phyloP scores from a whole-genome alignment of 2,329 filamentous ascomycete species.

The Xylaria sp. region DNA sequence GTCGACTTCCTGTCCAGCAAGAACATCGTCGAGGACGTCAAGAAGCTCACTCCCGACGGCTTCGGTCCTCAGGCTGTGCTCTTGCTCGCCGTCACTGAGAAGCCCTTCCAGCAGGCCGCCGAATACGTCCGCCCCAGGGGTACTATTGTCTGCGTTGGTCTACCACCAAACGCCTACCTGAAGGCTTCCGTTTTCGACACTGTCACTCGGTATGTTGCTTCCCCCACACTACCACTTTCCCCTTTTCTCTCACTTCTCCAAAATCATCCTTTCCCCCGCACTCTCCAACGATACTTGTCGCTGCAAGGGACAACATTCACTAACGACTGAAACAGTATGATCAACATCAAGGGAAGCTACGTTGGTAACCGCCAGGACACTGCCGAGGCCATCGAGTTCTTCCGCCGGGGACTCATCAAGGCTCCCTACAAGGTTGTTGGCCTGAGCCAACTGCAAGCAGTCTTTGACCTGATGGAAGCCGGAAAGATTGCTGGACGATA shows the following conservation, averaged over 20 bases:
- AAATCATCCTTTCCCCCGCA: neutral
- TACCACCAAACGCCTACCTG: slow-evolving; percentile 83
- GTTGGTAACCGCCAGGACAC: slow-evolving; percentile 92
- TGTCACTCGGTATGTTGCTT: slow-evolving; percentile 66
- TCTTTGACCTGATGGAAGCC: slow-evolving; percentile 80
- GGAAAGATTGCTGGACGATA: slow-evolving; percentile 82
- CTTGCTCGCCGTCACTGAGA: slow-evolving; percentile 86
- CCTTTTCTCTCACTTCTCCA: neutral
- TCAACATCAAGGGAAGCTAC: slow-evolving; percentile 91
- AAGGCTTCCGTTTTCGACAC: slow-evolving; percentile 89
- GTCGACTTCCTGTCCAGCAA: slow-evolving; percentile 83
- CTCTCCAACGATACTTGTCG: neutral
- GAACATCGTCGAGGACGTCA: slow-evolving; percentile 86
- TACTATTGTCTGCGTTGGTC: slow-evolving; percentile 86
- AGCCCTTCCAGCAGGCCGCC: slow-evolving; percentile 94
- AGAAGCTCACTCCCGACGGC: slow-evolving; percentile 81
- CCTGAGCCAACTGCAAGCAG: slow-evolving; percentile 79
- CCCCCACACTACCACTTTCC: neutral
- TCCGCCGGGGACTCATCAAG: slow-evolving; percentile 82
- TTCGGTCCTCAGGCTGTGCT: slow-evolving; percentile 89
- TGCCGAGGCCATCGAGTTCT: slow-evolving; percentile 92
- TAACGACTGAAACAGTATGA: slow-evolving; percentile 70
- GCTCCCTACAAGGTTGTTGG: slow-evolving; percentile 88
- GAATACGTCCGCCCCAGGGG: slow-evolving; percentile 87
- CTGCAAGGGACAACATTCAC: slow-evolving; percentile 6